Evolutionary conservation across 2,329 filamentous ascomycete species (phyloP).

Genomic region (Paramyrothecium sp.): DNA sequence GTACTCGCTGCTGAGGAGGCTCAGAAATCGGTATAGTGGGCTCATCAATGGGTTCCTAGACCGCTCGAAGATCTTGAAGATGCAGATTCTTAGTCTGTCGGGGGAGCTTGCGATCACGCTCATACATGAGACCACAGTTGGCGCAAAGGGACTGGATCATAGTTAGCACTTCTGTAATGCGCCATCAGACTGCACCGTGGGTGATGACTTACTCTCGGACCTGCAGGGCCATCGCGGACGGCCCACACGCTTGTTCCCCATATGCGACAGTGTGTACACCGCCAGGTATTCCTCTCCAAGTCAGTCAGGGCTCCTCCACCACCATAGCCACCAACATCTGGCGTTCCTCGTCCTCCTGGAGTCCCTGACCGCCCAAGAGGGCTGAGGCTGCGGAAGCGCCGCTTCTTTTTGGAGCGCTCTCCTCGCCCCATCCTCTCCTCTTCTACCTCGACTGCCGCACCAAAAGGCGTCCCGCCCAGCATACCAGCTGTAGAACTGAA

Average conservation of each 20-base stretch:
- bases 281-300: conserved; percentile 78
- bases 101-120: conserved; percentile 81
- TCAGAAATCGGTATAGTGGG: conserved; percentile 6
- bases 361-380: conserved; percentile 66
- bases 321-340: conserved; percentile 73
- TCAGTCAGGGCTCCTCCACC: conserved; percentile 70
- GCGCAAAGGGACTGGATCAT: conserved; percentile 74
- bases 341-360: conserved; percentile 73
- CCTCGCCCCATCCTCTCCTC: conserved; percentile 89
- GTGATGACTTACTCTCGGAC: conserved; percentile 66
- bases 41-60: conserved; percentile 22
- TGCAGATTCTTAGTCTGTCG: conserved; percentile 41
- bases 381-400: conserved; percentile 84
- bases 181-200: too few relatives aligned
- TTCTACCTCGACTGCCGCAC: conserved; percentile 53
- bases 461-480: conserved; percentile 69
- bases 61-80: conserved; percentile 27
- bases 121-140: conserved; percentile 88
- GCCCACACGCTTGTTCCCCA: conserved; percentile 94
- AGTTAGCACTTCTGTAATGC: conserved; percentile 11
- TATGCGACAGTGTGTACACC: conserved; percentile 82
- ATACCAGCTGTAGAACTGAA: conserved; percentile 87
- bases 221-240: conserved; percentile 84
- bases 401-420: conserved; percentile 93
- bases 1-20: conserved; percentile 2